Conservation (phyloP, 2,329 filamentous ascomycete genomes). For the Dryadomyces quercus-mongolicae region DNA sequence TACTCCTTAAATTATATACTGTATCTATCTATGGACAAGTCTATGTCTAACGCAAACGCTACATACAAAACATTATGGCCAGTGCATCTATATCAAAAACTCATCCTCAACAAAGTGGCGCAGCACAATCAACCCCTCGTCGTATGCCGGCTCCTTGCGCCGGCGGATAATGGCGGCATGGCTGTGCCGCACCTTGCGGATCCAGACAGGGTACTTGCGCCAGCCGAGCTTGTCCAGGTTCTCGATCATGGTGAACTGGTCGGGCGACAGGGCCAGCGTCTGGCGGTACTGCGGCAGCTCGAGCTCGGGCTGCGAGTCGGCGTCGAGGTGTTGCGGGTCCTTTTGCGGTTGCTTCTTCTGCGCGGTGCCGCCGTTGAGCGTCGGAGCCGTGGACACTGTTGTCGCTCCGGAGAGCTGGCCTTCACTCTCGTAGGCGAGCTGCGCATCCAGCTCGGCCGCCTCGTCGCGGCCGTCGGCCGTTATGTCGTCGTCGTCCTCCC, state of each 20-base stretch:
- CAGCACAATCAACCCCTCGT: constrained; percentile 67
- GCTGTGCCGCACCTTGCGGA: constrained; percentile 65
- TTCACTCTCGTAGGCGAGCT: not conserved
- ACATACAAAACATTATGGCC: not conserved
- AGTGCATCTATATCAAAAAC: constrained; percentile 42
- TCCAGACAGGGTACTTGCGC: constrained; percentile 58
- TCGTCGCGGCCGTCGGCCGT: not conserved
- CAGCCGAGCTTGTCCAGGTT: constrained; percentile 56
- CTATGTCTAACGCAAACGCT: not conserved
- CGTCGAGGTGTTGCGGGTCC: not conserved
- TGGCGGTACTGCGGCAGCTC: constrained; percentile 15
- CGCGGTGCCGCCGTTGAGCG: not conserved
- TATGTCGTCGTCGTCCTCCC: not conserved
- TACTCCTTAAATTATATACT: too few relatives aligned
- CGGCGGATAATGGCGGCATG: constrained; percentile 88
- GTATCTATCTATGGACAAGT: not conserved
- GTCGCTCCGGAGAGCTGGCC: not conserved
- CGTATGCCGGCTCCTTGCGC: constrained; percentile 51
- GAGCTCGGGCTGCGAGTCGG: not conserved
- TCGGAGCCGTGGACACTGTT: not conserved
- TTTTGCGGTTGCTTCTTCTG: not conserved
- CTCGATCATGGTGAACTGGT: constrained; percentile 78
- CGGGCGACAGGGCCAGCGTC: constrained; percentile 63
- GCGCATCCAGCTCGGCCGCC: not conserved
- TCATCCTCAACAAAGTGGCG: constrained; percentile 69